Base-by-base conservation (phyloP, 1,284 basidiomycete species). In the Ganoderma resinaceum region DNA sequence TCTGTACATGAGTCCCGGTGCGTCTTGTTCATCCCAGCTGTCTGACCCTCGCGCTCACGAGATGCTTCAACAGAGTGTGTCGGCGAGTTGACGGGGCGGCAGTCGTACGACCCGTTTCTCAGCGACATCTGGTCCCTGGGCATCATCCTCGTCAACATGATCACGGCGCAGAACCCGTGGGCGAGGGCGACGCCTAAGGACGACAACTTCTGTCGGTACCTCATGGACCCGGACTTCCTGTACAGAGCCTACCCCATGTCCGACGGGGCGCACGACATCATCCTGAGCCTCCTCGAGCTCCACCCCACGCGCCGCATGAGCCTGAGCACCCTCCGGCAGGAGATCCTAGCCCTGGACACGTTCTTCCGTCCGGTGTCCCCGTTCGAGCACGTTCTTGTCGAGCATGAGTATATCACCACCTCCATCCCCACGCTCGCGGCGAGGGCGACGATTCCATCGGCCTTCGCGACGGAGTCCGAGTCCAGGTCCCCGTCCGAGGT, bases 91-190 rank as follows among this genome's bases (percentile, higher is more conserved):
- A 43, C 33, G 46, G 46, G 46, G 4, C 31, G 12, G 8, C 23
- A 42, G 26, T 12, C 59, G 40, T 61, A 42, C 18, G 37, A 43
- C 14, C 59, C 2, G 38, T 67, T 9, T 95, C 95, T 81, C 66
- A 93, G 91, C 78, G 96, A 98, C 76, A 87, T 97, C 68, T 98
- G 96, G 96, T 91, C 96, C 3, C 84, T 98, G 16, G 78, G 76
- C 7, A 66, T 78, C 59, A 75, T 78, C 42, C 70, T 79, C 26
- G 46, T 73, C 62, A 97, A 97, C 80, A 87, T 98, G 80, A 89
- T 95, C 40, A 92, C 92, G 68, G 93, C 93, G 26, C 87, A 91
- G 29, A 95, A 93, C 77, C 96, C 95, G 6, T 98, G 97, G 96
- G 86, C 87, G 70, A 84, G 86, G 73, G 95, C 96, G 2, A 87